A percentile compares a stretch with the other conserved stretches of the same genome.
These are phyloP conservation scores for Litchi chinensis DNA, from an alignment of 345 rosid species.

Conservation along the genomic window DNA sequence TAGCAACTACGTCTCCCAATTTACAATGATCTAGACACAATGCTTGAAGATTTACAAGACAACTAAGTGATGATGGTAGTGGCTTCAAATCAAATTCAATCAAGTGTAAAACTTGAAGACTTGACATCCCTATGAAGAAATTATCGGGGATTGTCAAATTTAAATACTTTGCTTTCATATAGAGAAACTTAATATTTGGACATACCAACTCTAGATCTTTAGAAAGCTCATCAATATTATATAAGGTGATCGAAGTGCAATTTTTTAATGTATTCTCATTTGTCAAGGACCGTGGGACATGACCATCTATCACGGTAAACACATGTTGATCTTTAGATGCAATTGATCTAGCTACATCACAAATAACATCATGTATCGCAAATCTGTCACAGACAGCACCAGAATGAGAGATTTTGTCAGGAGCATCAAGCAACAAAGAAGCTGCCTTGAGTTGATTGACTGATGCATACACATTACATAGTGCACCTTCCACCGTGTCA, in stretches of 20 bases:
- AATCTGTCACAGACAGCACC: background rate
- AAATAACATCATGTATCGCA: slow-evolving; percentile 21
- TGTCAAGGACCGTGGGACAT: background rate
- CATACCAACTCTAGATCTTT: background rate
- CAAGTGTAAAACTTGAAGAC: slow-evolving; percentile 22
- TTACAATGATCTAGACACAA: slow-evolving; percentile 14
- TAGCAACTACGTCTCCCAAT: slow-evolving; percentile 8
- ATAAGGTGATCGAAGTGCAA: slow-evolving; percentile 5
- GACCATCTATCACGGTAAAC: background rate
- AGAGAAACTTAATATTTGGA: slow-evolving; percentile 21
- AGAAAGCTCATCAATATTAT: background rate
- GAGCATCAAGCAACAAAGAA: slow-evolving; percentile 13
- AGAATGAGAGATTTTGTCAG: background rate
- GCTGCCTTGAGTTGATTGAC: slow-evolving; percentile 1
- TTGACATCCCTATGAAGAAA: background rate
- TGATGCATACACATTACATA: background rate
- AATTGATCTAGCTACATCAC: slow-evolving; percentile 18
- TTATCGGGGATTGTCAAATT: background rate
- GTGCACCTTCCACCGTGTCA: slow-evolving; percentile 14
- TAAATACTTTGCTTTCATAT: background rate
- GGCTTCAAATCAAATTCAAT: background rate
- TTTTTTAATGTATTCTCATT: background rate
- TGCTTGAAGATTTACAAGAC: slow-evolving; percentile 20
- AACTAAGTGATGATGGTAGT: slow-evolving; percentile 16
- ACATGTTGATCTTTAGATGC: background rate